Evolutionary conservation across 1,284 basidiomycete species (phyloP).

Genomic region (Wallemia hederae): DNA sequence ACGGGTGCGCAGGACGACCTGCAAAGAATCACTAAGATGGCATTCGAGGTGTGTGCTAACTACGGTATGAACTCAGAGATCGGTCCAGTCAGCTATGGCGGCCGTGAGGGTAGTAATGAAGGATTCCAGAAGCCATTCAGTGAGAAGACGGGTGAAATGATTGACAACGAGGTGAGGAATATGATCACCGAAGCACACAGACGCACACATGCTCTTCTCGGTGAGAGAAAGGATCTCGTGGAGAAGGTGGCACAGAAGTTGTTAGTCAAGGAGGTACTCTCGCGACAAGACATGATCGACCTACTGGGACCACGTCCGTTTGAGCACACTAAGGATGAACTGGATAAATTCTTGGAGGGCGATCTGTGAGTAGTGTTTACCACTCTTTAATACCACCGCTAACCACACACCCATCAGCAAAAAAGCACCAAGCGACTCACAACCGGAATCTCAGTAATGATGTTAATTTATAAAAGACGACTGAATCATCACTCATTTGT

Average conservation of each 20-base stretch:
- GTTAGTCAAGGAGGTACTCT: conserved; percentile 81
- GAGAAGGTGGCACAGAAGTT: conserved; percentile 78
- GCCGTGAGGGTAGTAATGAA: conserved; percentile 50
- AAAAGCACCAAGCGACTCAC: neutral
- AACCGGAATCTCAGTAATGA: neutral
- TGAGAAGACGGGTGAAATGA: conserved; percentile 80
- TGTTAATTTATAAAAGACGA: neutral
- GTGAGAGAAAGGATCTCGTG: conserved; percentile 54
- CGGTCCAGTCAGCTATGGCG: conserved; percentile 84
- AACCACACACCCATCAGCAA: neutral
- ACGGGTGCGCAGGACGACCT: conserved; percentile 93
- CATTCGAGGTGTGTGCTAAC: conserved; percentile 74
- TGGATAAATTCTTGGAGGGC: conserved; percentile 65
- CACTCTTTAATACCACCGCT: neutral
- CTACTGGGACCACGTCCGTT: conserved; percentile 65
- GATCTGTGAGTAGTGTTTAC: neutral
- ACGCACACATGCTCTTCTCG: conserved; percentile 55
- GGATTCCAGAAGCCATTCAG: conserved; percentile 91
- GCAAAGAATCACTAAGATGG: conserved; percentile 93
- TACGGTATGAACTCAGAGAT: conserved; percentile 89
- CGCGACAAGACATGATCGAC: conserved; percentile 64
- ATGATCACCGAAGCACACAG: conserved; percentile 74
- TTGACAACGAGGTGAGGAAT: conserved; percentile 73
- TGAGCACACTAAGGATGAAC: conserved; percentile 44
- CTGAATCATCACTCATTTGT: neutral